Evolutionary conservation across 2,329 filamentous ascomycete species (phyloP).

Genomic region (Aspergillus tamarii): DNA sequence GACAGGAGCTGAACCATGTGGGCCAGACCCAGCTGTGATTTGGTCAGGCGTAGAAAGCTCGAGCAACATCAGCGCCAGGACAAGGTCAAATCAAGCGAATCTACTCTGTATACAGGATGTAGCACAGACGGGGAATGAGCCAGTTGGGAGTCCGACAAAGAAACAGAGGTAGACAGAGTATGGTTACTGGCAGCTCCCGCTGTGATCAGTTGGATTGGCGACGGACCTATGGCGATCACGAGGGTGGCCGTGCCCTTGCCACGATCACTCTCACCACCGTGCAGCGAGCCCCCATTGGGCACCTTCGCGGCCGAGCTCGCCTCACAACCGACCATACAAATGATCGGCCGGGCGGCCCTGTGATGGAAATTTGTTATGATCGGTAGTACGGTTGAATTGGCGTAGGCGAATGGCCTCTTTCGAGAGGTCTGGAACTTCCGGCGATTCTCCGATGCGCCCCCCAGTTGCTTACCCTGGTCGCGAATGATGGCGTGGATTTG

Average conservation of each 20-base stretch:
- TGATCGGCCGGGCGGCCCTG: neutral
- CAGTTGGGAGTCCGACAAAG: neutral
- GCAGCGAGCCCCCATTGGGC: constrained; percentile 16
- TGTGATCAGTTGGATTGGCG: neutral
- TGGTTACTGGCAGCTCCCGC: neutral
- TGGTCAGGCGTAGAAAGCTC: neutral
- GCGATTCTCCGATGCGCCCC: neutral
- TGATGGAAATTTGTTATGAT: neutral
- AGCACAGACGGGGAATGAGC: neutral
- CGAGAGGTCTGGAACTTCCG: neutral
- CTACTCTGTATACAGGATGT: neutral
- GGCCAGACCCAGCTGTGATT: neutral
- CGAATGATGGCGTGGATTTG: neutral
- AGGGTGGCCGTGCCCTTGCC: constrained; percentile 12
- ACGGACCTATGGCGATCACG: constrained; percentile 20
- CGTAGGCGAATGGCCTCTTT: neutral
- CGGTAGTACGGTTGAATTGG: neutral
- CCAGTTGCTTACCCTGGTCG: neutral
- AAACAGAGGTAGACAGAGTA: neutral
- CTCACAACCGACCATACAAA: neutral
- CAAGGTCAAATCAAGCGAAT: neutral
- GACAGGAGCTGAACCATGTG: neutral
- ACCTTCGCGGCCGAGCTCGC: neutral
- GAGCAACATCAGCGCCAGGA: neutral
- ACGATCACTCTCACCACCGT: constrained; percentile 14